phyloP scores from a whole-genome alignment of 1,284 basidiomycete genomes.

The Rhodotorula mucilaginosa region DNA sequence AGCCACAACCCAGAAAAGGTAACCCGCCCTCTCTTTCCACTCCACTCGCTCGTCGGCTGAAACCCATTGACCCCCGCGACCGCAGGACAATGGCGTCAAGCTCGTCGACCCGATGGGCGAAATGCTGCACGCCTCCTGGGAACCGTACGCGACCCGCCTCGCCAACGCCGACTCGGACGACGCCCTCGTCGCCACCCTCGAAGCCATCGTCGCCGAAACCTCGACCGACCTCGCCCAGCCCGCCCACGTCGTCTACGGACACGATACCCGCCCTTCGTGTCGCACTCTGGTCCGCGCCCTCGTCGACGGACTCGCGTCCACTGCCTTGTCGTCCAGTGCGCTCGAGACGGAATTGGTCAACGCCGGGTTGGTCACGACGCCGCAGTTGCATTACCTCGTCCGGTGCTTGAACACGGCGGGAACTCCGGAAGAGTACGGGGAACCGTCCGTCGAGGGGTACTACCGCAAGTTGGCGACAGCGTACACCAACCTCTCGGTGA shows the following conservation, averaged over 20 bases:
- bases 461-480: slow-evolving; percentile 78
- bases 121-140: slow-evolving; percentile 97
- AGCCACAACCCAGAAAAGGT: slow-evolving; percentile 97
- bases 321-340: not conserved
- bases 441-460: slow-evolving; percentile 82
- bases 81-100: slow-evolving; percentile 96
- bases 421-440: slow-evolving; percentile 70
- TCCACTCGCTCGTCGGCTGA: not conserved
- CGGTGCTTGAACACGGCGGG: slow-evolving; percentile 81
- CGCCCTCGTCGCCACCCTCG: slow-evolving; percentile 67
- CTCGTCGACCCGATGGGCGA: slow-evolving; percentile 97
- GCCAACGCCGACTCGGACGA: slow-evolving; percentile 78
- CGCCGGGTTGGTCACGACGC: slow-evolving; percentile 83
- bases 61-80: not conserved
- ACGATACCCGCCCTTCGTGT: slow-evolving; percentile 90
- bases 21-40: slow-evolving; percentile 41
- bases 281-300: slow-evolving; percentile 76
- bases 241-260: slow-evolving; percentile 80
- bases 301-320: slow-evolving; percentile 68
- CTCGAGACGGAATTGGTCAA: slow-evolving; percentile 52
- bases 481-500: slow-evolving; percentile 81
- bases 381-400: slow-evolving; percentile 93
- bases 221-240: slow-evolving; percentile 78
- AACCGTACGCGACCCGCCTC: slow-evolving; percentile 79
- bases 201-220: slow-evolving; percentile 62